These are phyloP conservation scores for Pyrenochaeta sp. DNA, from an alignment of 2,329 filamentous ascomycete species.

Conservation along the genomic window DNA sequence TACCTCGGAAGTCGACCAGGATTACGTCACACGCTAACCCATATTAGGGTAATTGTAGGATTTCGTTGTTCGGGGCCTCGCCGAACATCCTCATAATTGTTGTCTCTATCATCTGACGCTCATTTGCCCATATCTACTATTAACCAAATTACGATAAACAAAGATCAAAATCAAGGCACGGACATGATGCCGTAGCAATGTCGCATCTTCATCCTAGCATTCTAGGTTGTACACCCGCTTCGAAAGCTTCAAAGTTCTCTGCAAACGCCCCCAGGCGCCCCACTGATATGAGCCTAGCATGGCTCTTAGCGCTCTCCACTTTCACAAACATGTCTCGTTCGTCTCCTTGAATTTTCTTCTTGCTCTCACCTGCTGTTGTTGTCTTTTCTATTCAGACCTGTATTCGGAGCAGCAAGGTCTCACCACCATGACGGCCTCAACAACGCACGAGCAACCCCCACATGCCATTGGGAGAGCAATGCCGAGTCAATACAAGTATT, in stretches of 20 bases:
- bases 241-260: too few species aligned
- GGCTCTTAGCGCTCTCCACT: too few species aligned
- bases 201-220: too few species aligned
- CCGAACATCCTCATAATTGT: slow-evolving; percentile 2
- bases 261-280: too few species aligned
- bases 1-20: slow-evolving; percentile 9
- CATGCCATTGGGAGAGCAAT: neutral
- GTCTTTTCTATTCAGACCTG: slow-evolving; percentile 44
- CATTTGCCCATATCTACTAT: too few species aligned
- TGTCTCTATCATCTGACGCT: too few species aligned
- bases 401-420: slow-evolving; percentile 32
- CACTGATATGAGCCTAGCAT: too few species aligned
- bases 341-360: slow-evolving; percentile 28
- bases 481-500: slow-evolving; percentile 5
- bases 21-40: slow-evolving; percentile 23
- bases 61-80: neutral
- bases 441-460: slow-evolving; percentile 5
- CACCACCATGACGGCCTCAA: slow-evolving; percentile 17
- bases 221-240: too few species aligned
- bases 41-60: slow-evolving; percentile 19
- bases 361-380: slow-evolving; percentile 12
- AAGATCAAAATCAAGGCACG: too few species aligned
- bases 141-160: too few species aligned
- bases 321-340: slow-evolving; percentile 22
- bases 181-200: too few species aligned